Conservation (phyloP, 2,329 filamentous ascomycete species). For the Ciborinia camelliae region DNA sequence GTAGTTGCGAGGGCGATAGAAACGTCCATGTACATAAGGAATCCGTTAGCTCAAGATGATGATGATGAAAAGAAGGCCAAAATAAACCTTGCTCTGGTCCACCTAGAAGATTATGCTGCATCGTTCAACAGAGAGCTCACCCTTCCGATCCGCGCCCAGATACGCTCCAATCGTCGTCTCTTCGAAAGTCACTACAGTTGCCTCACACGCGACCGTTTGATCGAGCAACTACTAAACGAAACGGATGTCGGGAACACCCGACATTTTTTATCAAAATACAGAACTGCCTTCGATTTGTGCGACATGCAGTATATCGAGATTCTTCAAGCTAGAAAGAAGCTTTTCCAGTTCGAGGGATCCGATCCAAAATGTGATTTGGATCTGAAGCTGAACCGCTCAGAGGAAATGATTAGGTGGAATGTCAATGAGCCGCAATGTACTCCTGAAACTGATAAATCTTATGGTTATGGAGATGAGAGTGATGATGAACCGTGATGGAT, state of each 20-base stretch:
- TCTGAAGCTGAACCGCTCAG: neutral
- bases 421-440: neutral
- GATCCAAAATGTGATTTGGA: neutral
- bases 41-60: too few species aligned
- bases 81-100: neutral
- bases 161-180: neutral
- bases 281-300: neutral
- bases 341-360: neutral
- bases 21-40: neutral
- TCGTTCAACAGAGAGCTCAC: neutral
- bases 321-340: neutral
- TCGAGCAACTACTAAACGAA: neutral
- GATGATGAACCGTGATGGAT: neutral
- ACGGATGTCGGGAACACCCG: neutral
- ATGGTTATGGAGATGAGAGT: neutral
- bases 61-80: neutral
- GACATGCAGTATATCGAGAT: slow-evolving; percentile 9
- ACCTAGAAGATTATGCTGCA: slow-evolving; percentile 1
- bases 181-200: neutral
- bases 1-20: neutral
- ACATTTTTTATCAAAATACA: neutral
- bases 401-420: slow-evolving; percentile 2
- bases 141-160: neutral
- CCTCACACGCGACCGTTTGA: neutral
- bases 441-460: neutral